Evolutionary conservation across 495 filamentous ascomycete species (phyloP).

Genomic region (Talaromyces adpressus): DNA sequence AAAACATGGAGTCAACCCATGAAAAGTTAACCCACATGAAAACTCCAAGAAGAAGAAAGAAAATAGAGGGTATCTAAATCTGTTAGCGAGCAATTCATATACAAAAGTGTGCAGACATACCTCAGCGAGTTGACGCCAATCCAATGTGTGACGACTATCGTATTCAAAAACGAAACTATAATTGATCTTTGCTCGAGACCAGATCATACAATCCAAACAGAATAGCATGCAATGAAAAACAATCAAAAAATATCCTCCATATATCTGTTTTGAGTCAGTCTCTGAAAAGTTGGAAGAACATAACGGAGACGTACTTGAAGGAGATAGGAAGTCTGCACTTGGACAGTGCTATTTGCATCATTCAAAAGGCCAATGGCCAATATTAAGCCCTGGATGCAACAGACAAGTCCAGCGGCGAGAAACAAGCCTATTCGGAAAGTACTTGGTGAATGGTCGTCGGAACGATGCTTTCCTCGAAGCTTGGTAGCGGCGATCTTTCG

Average conservation of each 20-base stretch:
- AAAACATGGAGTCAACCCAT: constrained; percentile 60
- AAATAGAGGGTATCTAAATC: constrained; percentile 61
- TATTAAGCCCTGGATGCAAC: constrained; percentile 68
- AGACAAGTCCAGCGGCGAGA: constrained; percentile 64
- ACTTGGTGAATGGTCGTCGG: constrained; percentile 62
- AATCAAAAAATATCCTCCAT: constrained; percentile 77
- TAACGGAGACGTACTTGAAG: constrained; percentile 47
- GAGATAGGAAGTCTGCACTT: constrained; percentile 61
- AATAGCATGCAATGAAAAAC: constrained; percentile 70
- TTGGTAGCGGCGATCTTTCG: constrained; percentile 85
- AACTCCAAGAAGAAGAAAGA: constrained; percentile 67
- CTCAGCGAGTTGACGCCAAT: constrained; percentile 85
- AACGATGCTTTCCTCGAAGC: constrained; percentile 58
- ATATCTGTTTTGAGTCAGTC: constrained; percentile 52
- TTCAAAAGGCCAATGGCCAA: constrained; percentile 51
- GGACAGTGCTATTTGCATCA: constrained; percentile 36
- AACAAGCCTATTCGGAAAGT: constrained; percentile 77
- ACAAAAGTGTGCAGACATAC: constrained; percentile 23
- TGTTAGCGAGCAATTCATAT: neutral
- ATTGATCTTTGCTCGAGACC: constrained; percentile 80
- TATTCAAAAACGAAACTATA: constrained; percentile 97
- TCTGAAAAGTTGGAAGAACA: neutral
- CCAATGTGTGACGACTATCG: constrained; percentile 72
- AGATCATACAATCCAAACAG: constrained; percentile 71
- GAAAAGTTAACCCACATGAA: constrained; percentile 87